These are phyloP conservation scores for Bromus sterilis DNA, from an alignment of 176 grass and related monocot species.

Conservation along the genomic window DNA sequence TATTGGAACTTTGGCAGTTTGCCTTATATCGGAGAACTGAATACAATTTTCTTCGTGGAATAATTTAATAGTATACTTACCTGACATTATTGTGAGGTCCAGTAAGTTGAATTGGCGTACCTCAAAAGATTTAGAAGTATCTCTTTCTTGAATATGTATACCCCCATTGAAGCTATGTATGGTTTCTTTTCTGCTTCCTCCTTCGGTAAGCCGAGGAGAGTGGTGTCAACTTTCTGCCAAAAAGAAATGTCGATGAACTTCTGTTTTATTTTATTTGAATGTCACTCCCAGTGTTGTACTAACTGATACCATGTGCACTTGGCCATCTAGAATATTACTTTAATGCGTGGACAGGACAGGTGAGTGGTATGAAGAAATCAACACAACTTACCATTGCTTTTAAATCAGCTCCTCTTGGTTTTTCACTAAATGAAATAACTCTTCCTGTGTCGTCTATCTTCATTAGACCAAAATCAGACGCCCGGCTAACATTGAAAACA, in stretches of 20 bases:
- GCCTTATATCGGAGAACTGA: background rate
- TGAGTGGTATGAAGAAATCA: background rate
- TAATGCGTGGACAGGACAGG: background rate
- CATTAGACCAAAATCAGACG: conserved; percentile 93
- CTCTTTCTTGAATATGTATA: conserved; percentile 87
- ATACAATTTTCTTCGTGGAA: background rate
- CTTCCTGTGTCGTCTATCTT: conserved; percentile 71
- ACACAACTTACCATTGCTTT: conserved; percentile 70
- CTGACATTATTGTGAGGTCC: background rate
- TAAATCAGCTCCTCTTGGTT: conserved; percentile 77
- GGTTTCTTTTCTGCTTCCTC: conserved; percentile 80
- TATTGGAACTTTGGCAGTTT: background rate
- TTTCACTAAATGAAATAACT: conserved; percentile 85
- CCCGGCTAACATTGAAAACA: conserved; percentile 52
- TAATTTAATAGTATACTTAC: background rate
- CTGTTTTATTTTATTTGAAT: background rate
- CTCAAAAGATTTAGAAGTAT: conserved; percentile 91
- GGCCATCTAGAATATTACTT: background rate
- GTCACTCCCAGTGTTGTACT: background rate
- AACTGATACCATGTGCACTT: background rate
- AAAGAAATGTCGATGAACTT: background rate
- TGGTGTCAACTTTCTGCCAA: conserved; percentile 80
- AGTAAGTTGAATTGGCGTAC: conserved; percentile 40
- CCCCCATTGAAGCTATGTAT: conserved; percentile 92
- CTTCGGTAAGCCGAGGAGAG: conserved; percentile 58